These are phyloP conservation scores for Alternaria tenuissima DNA, from an alignment of 2,329 filamentous ascomycete species.

Conservation along the genomic window DNA sequence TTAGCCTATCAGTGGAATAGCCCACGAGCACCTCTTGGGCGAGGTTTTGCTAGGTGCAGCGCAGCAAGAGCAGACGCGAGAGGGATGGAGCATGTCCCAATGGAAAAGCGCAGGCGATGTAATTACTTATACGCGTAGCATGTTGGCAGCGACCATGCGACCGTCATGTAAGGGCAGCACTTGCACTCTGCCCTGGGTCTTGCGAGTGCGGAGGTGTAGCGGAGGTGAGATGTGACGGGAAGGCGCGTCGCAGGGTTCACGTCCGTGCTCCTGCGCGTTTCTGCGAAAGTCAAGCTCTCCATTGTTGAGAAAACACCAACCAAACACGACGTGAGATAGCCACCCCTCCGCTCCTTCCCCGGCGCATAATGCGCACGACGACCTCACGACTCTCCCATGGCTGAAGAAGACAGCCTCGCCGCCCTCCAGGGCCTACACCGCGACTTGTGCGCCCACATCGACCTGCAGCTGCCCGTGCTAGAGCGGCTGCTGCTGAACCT, in stretches of 20 bases:
- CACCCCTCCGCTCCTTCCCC: slow-evolving; percentile 11
- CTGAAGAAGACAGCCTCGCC: slow-evolving; percentile 75
- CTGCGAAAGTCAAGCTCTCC: slow-evolving; percentile 30
- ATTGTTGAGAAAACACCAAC: slow-evolving; percentile 30
- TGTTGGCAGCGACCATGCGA: slow-evolving; percentile 8
- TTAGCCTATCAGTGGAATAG: background rate
- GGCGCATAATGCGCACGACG: slow-evolving; percentile 44
- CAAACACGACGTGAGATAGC: slow-evolving; percentile 33
- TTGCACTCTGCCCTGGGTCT: background rate
- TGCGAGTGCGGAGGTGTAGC: slow-evolving; percentile 27
- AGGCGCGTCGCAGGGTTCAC: slow-evolving; percentile 22
- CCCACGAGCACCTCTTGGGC: background rate
- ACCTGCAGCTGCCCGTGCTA: slow-evolving; percentile 73
- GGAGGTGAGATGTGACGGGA: slow-evolving; percentile 21
- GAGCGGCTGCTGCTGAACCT: slow-evolving; percentile 74
- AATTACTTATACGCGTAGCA: background rate
- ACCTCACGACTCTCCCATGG: slow-evolving; percentile 62
- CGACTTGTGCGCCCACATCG: slow-evolving; percentile 79
- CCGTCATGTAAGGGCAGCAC: background rate
- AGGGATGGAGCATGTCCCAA: slow-evolving; percentile 16
- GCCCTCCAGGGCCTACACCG: slow-evolving; percentile 84
- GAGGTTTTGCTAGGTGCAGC: background rate
- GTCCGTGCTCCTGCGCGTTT: slow-evolving; percentile 43
- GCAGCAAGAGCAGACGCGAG: background rate
- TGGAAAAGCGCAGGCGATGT: background rate